Conservation (phyloP, 306 rosid species). For the Betula pendula region DNA sequence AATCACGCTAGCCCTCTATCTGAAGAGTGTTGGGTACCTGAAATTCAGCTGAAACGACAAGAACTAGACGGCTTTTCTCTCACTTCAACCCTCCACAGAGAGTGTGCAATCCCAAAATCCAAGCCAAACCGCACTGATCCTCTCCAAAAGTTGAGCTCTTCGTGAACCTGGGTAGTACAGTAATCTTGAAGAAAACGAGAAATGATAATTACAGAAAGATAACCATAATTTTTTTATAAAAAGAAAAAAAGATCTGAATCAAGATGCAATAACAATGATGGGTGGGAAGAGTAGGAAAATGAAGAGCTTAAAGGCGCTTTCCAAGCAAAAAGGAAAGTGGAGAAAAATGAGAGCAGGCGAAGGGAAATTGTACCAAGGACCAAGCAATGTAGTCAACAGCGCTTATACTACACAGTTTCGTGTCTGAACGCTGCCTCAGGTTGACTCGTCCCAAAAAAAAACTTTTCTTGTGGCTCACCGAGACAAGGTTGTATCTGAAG, state of each 20-base stretch:
- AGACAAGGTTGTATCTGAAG: too few relatives aligned
- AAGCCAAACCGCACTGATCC: constrained; percentile 16
- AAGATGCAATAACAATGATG: not conserved
- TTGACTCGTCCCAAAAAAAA: too few relatives aligned
- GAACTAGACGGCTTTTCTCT: constrained; percentile 15
- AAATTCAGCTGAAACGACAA: constrained; percentile 26
- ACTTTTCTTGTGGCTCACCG: too few relatives aligned
- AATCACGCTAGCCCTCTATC: not conserved
- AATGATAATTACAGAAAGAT: not conserved
- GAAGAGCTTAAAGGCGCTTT: not conserved
- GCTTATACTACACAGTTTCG: not conserved
- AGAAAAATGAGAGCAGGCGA: not conserved
- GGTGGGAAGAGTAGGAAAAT: not conserved
- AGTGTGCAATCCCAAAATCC: constrained; percentile 24
- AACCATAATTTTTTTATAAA: not conserved
- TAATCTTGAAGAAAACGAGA: constrained; percentile 6
- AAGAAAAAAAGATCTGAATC: constrained; percentile 5
- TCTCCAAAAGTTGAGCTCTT: constrained; percentile 6
- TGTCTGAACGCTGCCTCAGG: too few relatives aligned
- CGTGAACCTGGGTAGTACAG: constrained; percentile 12
- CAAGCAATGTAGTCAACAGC: not conserved
- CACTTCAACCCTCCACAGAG: constrained; percentile 19
- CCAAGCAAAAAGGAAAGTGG: not conserved
- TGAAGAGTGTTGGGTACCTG: constrained; percentile 37
- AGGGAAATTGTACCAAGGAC: not conserved